Base-by-base conservation (phyloP, 768 basidiomycete genomes). In the Suillus alpinus region DNA sequence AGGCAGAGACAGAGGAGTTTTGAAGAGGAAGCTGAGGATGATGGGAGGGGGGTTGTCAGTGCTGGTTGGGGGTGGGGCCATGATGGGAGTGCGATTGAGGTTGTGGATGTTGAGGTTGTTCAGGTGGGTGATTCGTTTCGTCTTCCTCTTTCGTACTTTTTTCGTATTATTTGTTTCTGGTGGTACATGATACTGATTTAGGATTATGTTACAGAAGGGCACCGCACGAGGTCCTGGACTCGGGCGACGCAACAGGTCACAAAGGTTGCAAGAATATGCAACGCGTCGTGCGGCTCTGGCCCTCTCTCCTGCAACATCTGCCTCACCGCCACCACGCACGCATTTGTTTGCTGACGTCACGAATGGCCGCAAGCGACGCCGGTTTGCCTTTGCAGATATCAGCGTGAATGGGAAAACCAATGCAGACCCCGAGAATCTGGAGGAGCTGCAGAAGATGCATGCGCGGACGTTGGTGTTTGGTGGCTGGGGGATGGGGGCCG, bases 51-150 rank as follows among this genome's bases (percentile, higher is more conserved):
- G 10, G 72, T 89, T 65, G 75, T 81, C n/a, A 89, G 87, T 71
- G 86, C 83, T 9, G 83, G 83, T 0, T 91, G 90, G 91, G 89
- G 89, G n/a, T 84, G 82, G 64, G 85, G 86, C 2, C 91, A 91
- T 63, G 89, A 91, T 62, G 91, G 90, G 29, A 85, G 86, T 66
- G 88, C 86, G 29, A 81, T 91, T 66, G 91, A 91, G 76, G 81
- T 92, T 57, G 71, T 91, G 18, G 78, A 76, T 29, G 88, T 84
- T 18, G 79, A 84, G 64, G 86, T 89, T 68, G 80, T 85, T 51
- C 77, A 85, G 79, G 91, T 91, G 63, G 39, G 84, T 73, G 8
- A 26, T 39, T 44, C 26, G 47, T 36, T 61, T 18, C 44, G n/a
- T 29, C 16, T 52, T 51, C 37, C 26, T 44, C 40, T 23, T 20